Evolutionary conservation across 2,329 filamentous ascomycete genomes (phyloP), one percentile per base, ranked within the genome.

Genomic region (Fusarium neocosmosporiellum): DNA sequence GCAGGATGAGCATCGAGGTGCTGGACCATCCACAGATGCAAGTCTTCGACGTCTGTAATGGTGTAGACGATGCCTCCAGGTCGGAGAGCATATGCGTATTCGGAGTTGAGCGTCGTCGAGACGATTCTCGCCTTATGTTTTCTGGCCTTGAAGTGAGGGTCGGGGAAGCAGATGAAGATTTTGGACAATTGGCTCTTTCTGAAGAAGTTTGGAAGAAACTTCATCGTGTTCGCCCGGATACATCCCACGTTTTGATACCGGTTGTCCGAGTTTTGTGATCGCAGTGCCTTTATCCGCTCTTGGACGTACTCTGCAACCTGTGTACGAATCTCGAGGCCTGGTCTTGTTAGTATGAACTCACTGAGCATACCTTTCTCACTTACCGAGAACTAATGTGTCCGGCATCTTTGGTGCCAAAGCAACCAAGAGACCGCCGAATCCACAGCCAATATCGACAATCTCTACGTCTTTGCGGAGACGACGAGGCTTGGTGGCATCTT

Each of bases 121-220:
- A 99, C 94, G 77, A 99, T 99, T 41, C 96, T 88, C 41, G 95
- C 95, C 84, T 99, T 99, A 86, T 98, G 96, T 83, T 99, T 99
- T 71, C 96, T 90, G 14, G 94, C 91, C 84, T 99, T 99, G 87
- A 99, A 99, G 83, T 99, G 96, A 67, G 96, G 96, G 79, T 99
- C 96, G 0, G 96, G 96, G 80, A 99, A 99, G 86, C 96, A 99
- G 77, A 99, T 93, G 82, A 99, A 99, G 80, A 98, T 94, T 80
- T 97, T 97, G 71, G 88, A 89, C 16, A 99, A 89, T 80, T 98
- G 95, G 16, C 84, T 87, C 78, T 92, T 93, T 63, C 84, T 86
- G 86, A 99, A 98, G 87, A 98, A 98, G 80, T 99, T 98, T 70
- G 97, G 96, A n/a, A 99, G 86, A 83, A 98, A 99, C 82, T 99